phyloP scores from a whole-genome alignment of 305 asterid genomes.

The Fraxinus xanthoxyloides region DNA sequence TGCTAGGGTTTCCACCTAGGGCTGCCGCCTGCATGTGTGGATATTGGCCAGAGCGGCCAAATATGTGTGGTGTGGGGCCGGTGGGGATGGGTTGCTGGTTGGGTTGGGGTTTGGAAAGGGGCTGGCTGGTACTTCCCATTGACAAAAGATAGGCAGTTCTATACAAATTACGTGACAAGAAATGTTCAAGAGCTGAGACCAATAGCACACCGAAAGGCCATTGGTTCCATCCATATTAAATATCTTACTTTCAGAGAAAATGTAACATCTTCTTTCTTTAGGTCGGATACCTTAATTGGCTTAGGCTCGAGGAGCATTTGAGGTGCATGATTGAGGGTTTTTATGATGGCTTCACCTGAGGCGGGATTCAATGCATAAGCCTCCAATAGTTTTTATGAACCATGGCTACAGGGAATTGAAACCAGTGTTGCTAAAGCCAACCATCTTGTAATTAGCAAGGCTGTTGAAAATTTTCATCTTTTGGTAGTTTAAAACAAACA shows the following conservation, averaged over 20 bases:
- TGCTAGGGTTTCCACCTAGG: too few relatives aligned
- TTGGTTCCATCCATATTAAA: not conserved
- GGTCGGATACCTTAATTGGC: not conserved
- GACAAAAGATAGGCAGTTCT: not conserved
- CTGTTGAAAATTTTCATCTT: not conserved
- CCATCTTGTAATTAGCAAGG: not conserved
- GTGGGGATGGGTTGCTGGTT: too few relatives aligned
- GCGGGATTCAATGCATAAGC: not conserved
- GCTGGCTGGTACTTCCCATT: too few relatives aligned
- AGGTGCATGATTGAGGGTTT: not conserved
- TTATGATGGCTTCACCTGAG: not conserved
- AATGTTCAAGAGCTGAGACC: not conserved
- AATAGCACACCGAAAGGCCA: not conserved
- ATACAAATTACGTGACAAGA: not conserved
- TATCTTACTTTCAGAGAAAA: too few relatives aligned
- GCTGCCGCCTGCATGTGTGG: too few relatives aligned
- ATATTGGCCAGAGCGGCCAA: too few relatives aligned
- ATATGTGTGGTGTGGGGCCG: too few relatives aligned
- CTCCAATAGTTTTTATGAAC: not conserved
- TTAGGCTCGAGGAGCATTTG: not conserved
- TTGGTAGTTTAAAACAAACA: not conserved
- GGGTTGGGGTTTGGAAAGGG: too few relatives aligned
- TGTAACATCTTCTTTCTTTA: too few relatives aligned
- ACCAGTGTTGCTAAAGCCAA: not conserved
- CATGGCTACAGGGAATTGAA: not conserved